A percentile compares a stretch with the other conserved stretches of the same genome.
Evolutionary conservation across 2,329 filamentous ascomycete genomes (phyloP).

Genomic region (Colletotrichum caudatum): DNA sequence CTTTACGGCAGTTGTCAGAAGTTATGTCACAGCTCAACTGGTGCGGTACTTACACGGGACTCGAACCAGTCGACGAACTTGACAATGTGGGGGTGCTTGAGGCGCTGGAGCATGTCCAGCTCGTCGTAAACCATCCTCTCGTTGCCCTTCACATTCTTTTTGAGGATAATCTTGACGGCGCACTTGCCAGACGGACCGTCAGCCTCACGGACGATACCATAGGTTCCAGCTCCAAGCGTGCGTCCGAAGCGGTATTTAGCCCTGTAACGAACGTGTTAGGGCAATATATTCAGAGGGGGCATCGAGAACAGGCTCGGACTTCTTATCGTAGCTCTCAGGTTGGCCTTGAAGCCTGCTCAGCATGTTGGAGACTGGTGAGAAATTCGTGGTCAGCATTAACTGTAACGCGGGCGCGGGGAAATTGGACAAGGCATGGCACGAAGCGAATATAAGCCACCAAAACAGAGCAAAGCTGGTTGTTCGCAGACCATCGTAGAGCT

Average conservation of each 20-base stretch:
- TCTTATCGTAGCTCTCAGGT: constrained; percentile 98
- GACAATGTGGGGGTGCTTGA: constrained; percentile 96
- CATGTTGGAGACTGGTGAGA: constrained; percentile 80
- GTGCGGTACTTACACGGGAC: constrained; percentile 76
- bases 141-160: constrained; percentile 99
- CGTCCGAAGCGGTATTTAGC: constrained; percentile 91
- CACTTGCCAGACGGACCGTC: constrained; percentile 87
- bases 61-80: constrained; percentile 99
- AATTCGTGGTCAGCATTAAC: constrained; percentile 45
- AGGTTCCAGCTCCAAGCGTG: constrained; percentile 95
- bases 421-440: neutral
- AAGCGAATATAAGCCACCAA: neutral
- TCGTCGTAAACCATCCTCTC: constrained; percentile 99
- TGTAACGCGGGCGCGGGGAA: neutral
- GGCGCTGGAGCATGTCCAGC: constrained; percentile 88
- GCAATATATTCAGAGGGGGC: constrained; percentile 31
- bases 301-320: constrained; percentile 67
- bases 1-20: constrained; percentile 57
- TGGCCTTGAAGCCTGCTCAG: constrained; percentile 96
- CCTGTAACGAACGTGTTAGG: constrained; percentile 58
- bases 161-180: constrained; percentile 98
- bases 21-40: neutral
- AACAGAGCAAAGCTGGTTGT: neutral
- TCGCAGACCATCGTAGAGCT: neutral
- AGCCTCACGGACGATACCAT: constrained; percentile 97